Evolutionary conservation across 441 rosid species (phyloP), one percentile per base, ranked within the genome.

Genomic region (Manihot esculenta): DNA sequence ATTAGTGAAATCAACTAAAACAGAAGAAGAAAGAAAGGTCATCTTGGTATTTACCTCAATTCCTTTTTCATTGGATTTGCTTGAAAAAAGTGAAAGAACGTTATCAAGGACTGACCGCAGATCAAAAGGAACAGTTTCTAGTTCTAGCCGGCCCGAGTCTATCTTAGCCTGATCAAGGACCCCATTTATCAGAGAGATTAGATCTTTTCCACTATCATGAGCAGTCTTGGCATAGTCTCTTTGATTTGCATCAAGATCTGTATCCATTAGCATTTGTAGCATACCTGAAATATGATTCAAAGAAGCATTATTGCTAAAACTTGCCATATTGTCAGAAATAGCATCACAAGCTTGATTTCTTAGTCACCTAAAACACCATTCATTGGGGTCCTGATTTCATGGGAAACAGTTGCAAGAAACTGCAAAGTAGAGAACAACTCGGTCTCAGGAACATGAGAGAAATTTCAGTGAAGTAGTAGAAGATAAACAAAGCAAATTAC

Each of bases 151-250:
- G 75, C 97, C 96, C 12, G 98, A 92, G 84, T 95, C 99, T 79
- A 95, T 93, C 91, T 95, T 95, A 38, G 98, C 96, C 77, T 91
- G 98, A 83, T 95, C 99, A 76, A 95, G 97, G 77, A 95, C 98
- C 68, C 85, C 96, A 35, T 88, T 91, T 80, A 95, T 92, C 66
- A 95, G 67, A 50, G 89, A 86, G 73, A 89, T 91, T 55, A 95
- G 88, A 83, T 87, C 97, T 65, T 81, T 87, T 74, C 99, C 99
- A 69, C 98, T 91, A 49, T 69, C 80, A 82, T 89, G 95, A 77
- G 99, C 99, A 76, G 96, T 91, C 82, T 86, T 82, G 8, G 96
- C 93, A 81, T 73, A 91, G 72, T 95, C 99, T 84, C 70, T 77
- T 77, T 95, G 99, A 76, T 72, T 80, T 35, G 80, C 87, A 79